Base-by-base conservation (phyloP, 2,329 filamentous ascomycete species). In the Monosporascus sp. region DNA sequence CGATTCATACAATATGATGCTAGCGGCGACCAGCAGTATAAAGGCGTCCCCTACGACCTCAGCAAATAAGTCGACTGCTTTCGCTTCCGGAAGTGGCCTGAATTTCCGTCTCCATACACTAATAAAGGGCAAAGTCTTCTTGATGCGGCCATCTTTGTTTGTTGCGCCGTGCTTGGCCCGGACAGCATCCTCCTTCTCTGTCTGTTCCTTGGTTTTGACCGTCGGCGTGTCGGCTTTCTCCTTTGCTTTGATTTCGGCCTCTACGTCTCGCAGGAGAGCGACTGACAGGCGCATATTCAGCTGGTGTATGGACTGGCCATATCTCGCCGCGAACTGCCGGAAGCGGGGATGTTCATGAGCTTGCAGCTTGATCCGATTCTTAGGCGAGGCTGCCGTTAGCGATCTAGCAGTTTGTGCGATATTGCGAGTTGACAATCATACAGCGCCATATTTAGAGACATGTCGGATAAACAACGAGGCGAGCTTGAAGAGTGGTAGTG, bases 381-480 rank as follows among this genome's bases (percentile, higher is more conserved):
- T 46, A 20, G 40, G 37, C 38, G 44, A 48, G 48, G 16, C 20
- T 46, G 22, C 22, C 5, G 22, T 46, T 19, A 46, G 43, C 24
- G 4, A 17, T 14, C 6, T 27, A 14, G 43, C 7, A 31, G 43
- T 7, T 17, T 14, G 22, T 4, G 17, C 14, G 5, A 24, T 8
- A 22, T 24, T 46, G 31, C 20, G 22, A 35, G 38, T 47, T 48
- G 19, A 27, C 48, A 27, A 47, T 71, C 82, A 61, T 79, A 87
- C 84, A 52, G 84, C 84, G 65, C 84, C 84, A 75, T 87, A 87
- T 71, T 87, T 87, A 52, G 84, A 87, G 51, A 87, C 71, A 65
- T 87, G 84, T 60, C 82, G 78, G 64, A 87, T 74, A 60, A 87
- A 84, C 47, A 87, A 75, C 52, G 83, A 70, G 22, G 78, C 84